Percentiles rank a stretch among this genome's conserved stretches.
phyloP scores from a whole-genome alignment of 2,329 filamentous ascomycete genomes.

The Aspergillus sp. region DNA sequence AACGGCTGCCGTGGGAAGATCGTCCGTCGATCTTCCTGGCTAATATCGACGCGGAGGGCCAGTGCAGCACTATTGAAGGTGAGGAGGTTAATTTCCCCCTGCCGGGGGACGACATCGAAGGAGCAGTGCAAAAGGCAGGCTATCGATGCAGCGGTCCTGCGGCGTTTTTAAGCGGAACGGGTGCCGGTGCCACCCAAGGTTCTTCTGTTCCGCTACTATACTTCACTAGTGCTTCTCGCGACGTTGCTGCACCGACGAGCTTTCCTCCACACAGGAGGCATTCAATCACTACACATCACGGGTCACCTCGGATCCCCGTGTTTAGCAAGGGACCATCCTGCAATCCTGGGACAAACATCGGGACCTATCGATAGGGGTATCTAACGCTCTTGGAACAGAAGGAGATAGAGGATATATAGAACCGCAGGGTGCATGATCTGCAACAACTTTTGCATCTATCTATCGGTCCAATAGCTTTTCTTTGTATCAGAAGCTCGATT shows the following conservation, averaged over 20 bases:
- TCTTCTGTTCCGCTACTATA: not conserved
- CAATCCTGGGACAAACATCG: too few relatives aligned
- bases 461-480: too few relatives aligned
- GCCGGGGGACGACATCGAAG: not conserved
- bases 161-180: not conserved
- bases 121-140: not conserved
- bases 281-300: not conserved
- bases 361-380: too few relatives aligned
- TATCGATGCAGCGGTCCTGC: not conserved
- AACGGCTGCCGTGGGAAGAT: not conserved
- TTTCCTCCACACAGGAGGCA: not conserved
- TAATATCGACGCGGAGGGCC: slow-evolving; percentile 1
- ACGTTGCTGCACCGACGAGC: not conserved
- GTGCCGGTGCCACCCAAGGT: not conserved
- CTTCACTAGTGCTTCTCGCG: not conserved
- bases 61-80: not conserved
- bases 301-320: too few relatives aligned
- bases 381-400: too few relatives aligned
- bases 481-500: too few relatives aligned
- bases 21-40: slow-evolving; percentile 1
- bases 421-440: too few relatives aligned
- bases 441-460: too few relatives aligned
- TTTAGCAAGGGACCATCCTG: too few relatives aligned
- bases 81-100: slow-evolving; percentile 3
- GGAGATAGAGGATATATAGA: too few relatives aligned